Evolutionary conservation across 2,329 filamentous ascomycete species (phyloP), one percentile per base, ranked within the genome.

Genomic region (Hymenoscyphus fraxineus): DNA sequence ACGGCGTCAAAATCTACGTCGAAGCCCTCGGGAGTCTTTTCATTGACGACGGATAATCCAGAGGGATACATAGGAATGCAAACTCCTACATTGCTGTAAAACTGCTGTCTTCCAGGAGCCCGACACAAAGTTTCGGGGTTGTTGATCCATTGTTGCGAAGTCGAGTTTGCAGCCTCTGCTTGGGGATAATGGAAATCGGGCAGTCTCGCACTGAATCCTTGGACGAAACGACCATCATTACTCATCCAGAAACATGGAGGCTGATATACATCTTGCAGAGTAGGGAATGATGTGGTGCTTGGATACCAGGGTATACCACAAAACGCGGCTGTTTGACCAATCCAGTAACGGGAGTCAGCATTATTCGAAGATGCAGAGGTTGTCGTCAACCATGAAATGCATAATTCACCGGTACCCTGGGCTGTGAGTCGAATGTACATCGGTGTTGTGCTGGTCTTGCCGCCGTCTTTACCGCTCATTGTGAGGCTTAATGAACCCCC

Each of bases 231-330:
- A 15, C 55, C 55, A 59, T 63, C 61, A 35, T 59, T 63, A 22
- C 39, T 59, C 55, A 63, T 59, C 55, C 40, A 63, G 39, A 63
- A 57, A 39, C 61, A 59, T 31, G 61, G 61, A 22, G 39, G 55
- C 31, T 59, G 55, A 39, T 31, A 59, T 32, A 41, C 27, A 7
- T 40, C 22, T 10, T 35, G 38, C 7, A 59, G 35, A 32, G 55
- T 56, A 39, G 61, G 61, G 40, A 63, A 63, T 22, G 22, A 40
- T 16, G 61, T 39, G 19, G 61, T 44, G 27, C 40, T 60, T 58
- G 61, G 61, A 32, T 63, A 59, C 55, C 40, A 63, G 1, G 61
- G 61, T 40, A 60, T 13, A 7, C 41, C 41, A 40, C 58, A 60
- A 35, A 35, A 27, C 16, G 47, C 6, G 9, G 58, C 58, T 19